Base-by-base conservation (phyloP, 805 yeast genomes). In the Zygotorulaspora sp. region DNA sequence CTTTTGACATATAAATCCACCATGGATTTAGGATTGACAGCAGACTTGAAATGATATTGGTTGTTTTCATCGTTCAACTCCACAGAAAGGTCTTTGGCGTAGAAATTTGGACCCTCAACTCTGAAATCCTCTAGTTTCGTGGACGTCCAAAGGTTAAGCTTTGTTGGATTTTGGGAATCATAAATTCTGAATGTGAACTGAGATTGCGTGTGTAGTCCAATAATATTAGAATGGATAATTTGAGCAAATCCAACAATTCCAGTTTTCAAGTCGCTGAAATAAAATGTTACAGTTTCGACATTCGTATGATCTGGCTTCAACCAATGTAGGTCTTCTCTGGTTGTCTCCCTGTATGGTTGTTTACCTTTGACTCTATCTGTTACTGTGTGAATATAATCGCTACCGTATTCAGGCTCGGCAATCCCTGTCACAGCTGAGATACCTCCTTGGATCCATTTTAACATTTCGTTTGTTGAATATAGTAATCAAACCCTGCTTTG, bases 341-440 rank as follows among this genome's bases (percentile, higher is more conserved):
- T 66, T 22, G 92, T 74, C 15, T 66, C 71, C 19, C 79, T 70
- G 53, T 67, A 84, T 1, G 84, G 74, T 48, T 79, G 77, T 26
- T 71, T 70, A 21, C 67, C 75, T 28, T 66, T 67, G 31, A 81
- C 77, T 30, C 77, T 60, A 24, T 75, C 75, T 28, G 83, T 75
- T 41, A 89, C 78, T n/a, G 97, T 76, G 55, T 83, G 90, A 49
- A 92, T 85, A 27, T 95, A 94, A 35, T 83, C 96, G 27, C 82
- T 74, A 36, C 98, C 98, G 55, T 92, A 92, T 58, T 83, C 95
- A 17, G 98, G 98, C 63, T 92, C 98, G 2, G 96, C 96, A 9
- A 95, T 77, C 38, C 98, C 98, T 5, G 97, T 90, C 31, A 88
- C 92, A 5, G 94, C 92, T n/a, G 97, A 85, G 37, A 84, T 71